These are phyloP conservation scores for Sporopachydermia lactativora DNA, from an alignment of 805 yeast species.

Conservation along the genomic window DNA sequence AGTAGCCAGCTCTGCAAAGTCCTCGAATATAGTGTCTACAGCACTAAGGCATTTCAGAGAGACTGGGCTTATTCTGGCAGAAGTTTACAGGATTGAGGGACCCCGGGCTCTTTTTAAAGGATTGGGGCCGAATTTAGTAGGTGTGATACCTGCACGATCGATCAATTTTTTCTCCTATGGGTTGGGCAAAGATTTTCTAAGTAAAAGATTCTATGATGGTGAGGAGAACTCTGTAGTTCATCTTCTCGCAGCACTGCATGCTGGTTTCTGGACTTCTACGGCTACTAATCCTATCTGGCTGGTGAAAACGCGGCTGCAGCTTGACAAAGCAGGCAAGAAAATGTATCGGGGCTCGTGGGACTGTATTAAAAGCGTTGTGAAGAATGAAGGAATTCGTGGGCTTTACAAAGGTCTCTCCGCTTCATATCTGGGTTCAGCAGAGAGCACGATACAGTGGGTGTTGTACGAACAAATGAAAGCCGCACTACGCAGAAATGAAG, in stretches of 20 bases:
- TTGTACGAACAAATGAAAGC: slow-evolving; percentile 88
- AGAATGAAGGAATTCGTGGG: slow-evolving; percentile 66
- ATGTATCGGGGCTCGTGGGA: slow-evolving; percentile 77
- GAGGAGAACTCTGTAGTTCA: slow-evolving; percentile 78
- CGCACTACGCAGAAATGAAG: slow-evolving; percentile 40
- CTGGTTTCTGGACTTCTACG: slow-evolving; percentile 90
- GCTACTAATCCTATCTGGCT: slow-evolving; percentile 98
- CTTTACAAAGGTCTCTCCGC: slow-evolving; percentile 89
- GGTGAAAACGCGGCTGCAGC: slow-evolving; percentile 84
- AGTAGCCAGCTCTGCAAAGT: slow-evolving; percentile 18
- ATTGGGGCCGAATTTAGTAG: slow-evolving; percentile 90
- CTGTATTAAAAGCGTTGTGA: slow-evolving; percentile 55
- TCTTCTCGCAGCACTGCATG: slow-evolving; percentile 71
- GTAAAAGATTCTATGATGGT: slow-evolving; percentile 53
- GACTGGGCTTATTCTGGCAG: slow-evolving; percentile 57
- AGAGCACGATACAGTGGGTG: slow-evolving; percentile 92
- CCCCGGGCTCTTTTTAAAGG: slow-evolving; percentile 82
- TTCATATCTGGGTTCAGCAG: slow-evolving; percentile 84
- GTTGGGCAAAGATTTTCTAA: slow-evolving; percentile 69
- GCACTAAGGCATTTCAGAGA: slow-evolving; percentile 66
- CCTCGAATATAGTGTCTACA: slow-evolving; percentile 23
- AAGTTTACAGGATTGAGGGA: slow-evolving; percentile 69
- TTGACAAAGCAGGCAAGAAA: slow-evolving; percentile 47
- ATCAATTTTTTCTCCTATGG: slow-evolving; percentile 95
- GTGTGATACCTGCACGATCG: slow-evolving; percentile 96